Evolutionary conservation across 163 green algal genomes (phyloP).

Genomic region (Botryococcus braunii): DNA sequence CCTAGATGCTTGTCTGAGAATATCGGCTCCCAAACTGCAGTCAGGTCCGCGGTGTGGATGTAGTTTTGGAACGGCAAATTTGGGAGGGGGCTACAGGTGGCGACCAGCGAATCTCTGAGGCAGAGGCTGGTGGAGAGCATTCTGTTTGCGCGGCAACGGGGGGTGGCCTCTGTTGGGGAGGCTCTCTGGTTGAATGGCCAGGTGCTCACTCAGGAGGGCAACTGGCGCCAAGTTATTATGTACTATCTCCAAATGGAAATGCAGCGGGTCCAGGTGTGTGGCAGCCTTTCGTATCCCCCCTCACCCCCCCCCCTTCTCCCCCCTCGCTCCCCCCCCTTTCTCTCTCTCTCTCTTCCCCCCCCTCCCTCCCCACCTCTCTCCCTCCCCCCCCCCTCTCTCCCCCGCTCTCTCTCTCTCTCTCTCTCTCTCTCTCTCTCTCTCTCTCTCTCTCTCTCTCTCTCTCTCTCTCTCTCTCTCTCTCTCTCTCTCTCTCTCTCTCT

Average conservation of each 20-base stretch:
- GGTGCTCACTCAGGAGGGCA: slow-evolving; percentile 2
- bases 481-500: too few species aligned
- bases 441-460: neutral
- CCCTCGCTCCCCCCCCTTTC: neutral
- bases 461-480: too few species aligned
- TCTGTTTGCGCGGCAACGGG: neutral
- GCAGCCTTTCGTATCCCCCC: neutral
- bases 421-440: neutral
- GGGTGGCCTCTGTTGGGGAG: neutral
- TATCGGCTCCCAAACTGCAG: neutral
- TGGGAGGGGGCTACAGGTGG: neutral
- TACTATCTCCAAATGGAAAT: slow-evolving; percentile 14
- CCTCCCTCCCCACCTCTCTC: neutral
- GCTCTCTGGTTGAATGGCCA: slow-evolving; percentile 19
- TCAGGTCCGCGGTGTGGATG: neutral
- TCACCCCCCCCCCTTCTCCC: neutral
- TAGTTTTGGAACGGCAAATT: neutral
- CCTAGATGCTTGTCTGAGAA: neutral
- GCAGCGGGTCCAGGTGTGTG: slow-evolving; percentile 11
- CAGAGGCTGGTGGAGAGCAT: neutral
- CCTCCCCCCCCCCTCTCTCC: neutral
- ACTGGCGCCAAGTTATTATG: slow-evolving; percentile 17
- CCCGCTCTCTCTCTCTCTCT: neutral
- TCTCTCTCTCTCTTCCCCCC: neutral
- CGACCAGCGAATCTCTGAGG: neutral